Percentiles rank a stretch among this genome's conserved stretches.
Evolutionary conservation across 2,329 filamentous ascomycete species (phyloP).

Genomic region (Exophiala oligosperma): DNA sequence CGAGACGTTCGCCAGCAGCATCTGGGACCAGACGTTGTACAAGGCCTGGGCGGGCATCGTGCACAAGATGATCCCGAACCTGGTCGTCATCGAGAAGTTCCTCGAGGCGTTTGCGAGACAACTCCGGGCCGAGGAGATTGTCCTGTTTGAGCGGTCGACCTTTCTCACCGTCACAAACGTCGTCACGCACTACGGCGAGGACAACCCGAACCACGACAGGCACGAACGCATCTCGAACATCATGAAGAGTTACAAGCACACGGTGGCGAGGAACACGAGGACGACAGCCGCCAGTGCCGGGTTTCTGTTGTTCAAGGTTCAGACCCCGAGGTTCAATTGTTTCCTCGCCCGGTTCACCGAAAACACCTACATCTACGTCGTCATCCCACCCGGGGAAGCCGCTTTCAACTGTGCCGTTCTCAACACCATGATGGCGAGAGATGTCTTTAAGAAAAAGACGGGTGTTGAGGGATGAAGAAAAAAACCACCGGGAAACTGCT

Average conservation of each 20-base stretch:
- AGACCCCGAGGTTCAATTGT: slow-evolving; percentile 73
- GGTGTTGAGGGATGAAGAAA: slow-evolving; percentile 27
- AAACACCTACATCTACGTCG: slow-evolving; percentile 93
- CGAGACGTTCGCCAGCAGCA: slow-evolving; percentile 90
- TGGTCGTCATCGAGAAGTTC: slow-evolving; percentile 82
- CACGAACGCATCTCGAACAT: slow-evolving; percentile 96
- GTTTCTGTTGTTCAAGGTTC: slow-evolving; percentile 49
- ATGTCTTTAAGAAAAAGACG: slow-evolving; percentile 66
- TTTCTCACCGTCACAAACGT: slow-evolving; percentile 96
- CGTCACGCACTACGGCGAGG: slow-evolving; percentile 46
- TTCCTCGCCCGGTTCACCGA: slow-evolving; percentile 95
- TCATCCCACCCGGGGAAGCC: slow-evolving; percentile 86
- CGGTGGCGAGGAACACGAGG: slow-evolving; percentile 46
- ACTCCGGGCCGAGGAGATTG: slow-evolving; percentile 88
- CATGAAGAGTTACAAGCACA: slow-evolving; percentile 97
- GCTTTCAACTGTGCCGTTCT: slow-evolving; percentile 87
- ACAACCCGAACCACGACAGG: slow-evolving; percentile 88
- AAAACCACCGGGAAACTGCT: too few species aligned
- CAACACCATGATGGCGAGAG: slow-evolving; percentile 83
- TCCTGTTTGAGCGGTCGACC: slow-evolving; percentile 92
- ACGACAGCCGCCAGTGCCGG: slow-evolving; percentile 44
- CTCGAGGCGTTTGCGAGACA: slow-evolving; percentile 78
- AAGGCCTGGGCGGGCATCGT: slow-evolving; percentile 99
- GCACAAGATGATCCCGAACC: slow-evolving; percentile 94
- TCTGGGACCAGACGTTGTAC: slow-evolving; percentile 98